phyloP scores from a whole-genome alignment of 306 rosid species.

The Sicyos edulis region DNA sequence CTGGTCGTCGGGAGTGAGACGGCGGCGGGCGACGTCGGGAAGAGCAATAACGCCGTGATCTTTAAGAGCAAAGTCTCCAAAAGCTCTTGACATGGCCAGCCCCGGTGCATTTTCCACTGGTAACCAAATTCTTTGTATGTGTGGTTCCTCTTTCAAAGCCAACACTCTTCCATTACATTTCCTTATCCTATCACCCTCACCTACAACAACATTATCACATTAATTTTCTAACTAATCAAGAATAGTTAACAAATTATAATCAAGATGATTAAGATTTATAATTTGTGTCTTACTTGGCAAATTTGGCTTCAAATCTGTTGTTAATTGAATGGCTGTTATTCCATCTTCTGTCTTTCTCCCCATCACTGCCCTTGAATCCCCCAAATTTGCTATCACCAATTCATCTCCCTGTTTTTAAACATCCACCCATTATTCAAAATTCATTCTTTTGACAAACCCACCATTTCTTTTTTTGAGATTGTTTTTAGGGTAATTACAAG shows the following conservation, averaged over 20 bases:
- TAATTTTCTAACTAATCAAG: no score
- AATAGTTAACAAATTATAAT: no score
- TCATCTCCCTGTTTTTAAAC: conserved; percentile 41
- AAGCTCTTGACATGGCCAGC: conserved; percentile 77
- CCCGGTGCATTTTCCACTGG: conserved; percentile 50
- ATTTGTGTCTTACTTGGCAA: conserved; percentile 43
- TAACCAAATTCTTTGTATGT: conserved; percentile 60
- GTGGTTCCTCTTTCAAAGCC: conserved; percentile 51
- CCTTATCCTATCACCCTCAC: conserved; percentile 55
- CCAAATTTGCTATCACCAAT: conserved; percentile 63
- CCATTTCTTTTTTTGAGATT: no score
- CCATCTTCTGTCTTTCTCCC: conserved; percentile 46
- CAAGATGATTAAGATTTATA: not conserved
- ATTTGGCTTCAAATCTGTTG: conserved; percentile 68
- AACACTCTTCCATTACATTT: conserved; percentile 49
- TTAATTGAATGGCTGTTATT: conserved; percentile 47
- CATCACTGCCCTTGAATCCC: conserved; percentile 78
- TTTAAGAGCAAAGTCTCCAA: conserved; percentile 73
- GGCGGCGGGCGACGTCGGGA: conserved; percentile 47
- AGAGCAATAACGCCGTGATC: conserved; percentile 55
- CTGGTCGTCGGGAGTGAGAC: conserved; percentile 38
- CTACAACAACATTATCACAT: conserved; percentile 23
- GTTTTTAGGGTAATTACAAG: no score
- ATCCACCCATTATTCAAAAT: not conserved
- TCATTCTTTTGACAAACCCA: not conserved